phyloP scores from a whole-genome alignment of 805 yeast species.

The Ogataea populi-albae region DNA sequence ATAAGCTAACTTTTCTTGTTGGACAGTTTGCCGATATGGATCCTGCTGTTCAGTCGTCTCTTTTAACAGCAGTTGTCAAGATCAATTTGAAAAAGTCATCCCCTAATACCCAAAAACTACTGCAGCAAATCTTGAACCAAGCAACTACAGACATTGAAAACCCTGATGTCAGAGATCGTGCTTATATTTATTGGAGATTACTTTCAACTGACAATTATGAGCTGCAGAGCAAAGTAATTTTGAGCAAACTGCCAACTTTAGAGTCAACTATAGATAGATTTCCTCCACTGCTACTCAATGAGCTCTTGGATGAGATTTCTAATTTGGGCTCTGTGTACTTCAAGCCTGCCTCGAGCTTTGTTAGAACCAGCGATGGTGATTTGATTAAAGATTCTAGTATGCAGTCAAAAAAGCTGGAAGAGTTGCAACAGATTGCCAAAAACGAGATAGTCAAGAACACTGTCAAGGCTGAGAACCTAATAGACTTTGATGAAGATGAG shows the following conservation, averaged over 20 bases:
- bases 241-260: slow-evolving; percentile 66
- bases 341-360: slow-evolving; percentile 69
- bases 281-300: slow-evolving; percentile 64
- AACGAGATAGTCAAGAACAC: slow-evolving; percentile 62
- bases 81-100: slow-evolving; percentile 38
- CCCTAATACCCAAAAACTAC: slow-evolving; percentile 34
- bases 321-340: slow-evolving; percentile 88
- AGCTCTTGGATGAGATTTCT: slow-evolving; percentile 70
- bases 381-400: slow-evolving; percentile 24
- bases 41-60: slow-evolving; percentile 55
- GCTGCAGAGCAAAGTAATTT: slow-evolving; percentile 50
- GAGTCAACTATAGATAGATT: slow-evolving; percentile 69
- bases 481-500: slow-evolving; percentile 78
- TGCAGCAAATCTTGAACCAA: slow-evolving; percentile 58
- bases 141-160: slow-evolving; percentile 67
- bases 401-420: slow-evolving; percentile 63
- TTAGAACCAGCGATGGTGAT: slow-evolving; percentile 27
- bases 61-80: slow-evolving; percentile 62
- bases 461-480: slow-evolving; percentile 71
- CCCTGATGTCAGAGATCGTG: slow-evolving; percentile 78
- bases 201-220: slow-evolving; percentile 46
- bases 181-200: slow-evolving; percentile 77
- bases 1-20: slow-evolving; percentile 44
- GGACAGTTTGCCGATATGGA: slow-evolving; percentile 58
- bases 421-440: slow-evolving; percentile 72